Base-by-base conservation (phyloP, 441 rosid species). In the Codiaeum variegatum region DNA sequence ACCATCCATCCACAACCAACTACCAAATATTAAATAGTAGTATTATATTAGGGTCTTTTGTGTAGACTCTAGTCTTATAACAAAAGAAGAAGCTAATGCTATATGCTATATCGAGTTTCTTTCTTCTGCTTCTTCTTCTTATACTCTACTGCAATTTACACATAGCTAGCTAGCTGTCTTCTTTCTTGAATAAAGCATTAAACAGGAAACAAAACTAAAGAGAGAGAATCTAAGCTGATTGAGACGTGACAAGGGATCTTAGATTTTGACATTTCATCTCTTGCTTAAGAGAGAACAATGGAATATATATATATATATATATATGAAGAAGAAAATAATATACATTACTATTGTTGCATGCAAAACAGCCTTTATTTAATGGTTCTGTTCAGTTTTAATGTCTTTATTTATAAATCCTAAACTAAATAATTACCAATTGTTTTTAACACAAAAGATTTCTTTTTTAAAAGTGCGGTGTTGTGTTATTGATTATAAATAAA, bases 181-280 rank as follows among this genome's bases (percentile, higher is more conserved):
- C 28, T 19, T 44, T 58, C 54, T 24, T 64, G 72, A 49, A 56
- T 36, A 40, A 71, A 29, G 63, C 47, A 44, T 40, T 51, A 62
- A 68, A 73, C 38, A 70, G 82, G 83, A 81, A 83, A 81, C 88
- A 74, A 16, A 61, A 47, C 40, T 23, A 52, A 26, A 59, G 52
- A 56, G 19, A 61, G 76, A 75, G 82, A 76, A 82, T 82, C 83
- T 77, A 72, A 28, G 79, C 74, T 82, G 87, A 86, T 75, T 56
- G 71, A 52, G 87, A 84, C 87, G 46, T 75, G 69, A 80, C 86
- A 75, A 18, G 59, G 67, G 47, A 79, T 52, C 64, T 72, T 78
- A 28, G 83, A 82, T 84, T 65, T 82, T 80, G 84, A 83, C 82
- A 58, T 80, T 58, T 80, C 85, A 71, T 62, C 75, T 24, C 72